A percentile compares a stretch with the other conserved stretches of the same genome.
These are phyloP conservation scores for Firmiana major DNA, from an alignment of 345 rosid species.

Conservation along the genomic window DNA sequence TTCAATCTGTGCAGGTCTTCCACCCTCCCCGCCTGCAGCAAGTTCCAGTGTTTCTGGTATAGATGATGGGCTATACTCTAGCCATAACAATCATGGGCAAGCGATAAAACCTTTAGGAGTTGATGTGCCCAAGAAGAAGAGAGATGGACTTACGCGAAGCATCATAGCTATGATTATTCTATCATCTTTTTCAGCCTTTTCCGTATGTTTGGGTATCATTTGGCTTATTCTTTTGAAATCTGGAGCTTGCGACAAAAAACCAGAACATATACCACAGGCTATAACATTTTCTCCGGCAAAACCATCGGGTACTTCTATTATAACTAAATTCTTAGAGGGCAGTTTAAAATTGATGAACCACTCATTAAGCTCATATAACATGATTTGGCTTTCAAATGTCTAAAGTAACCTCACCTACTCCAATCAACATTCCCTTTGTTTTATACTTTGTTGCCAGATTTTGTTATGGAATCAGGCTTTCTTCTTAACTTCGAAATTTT, in stretches of 20 bases:
- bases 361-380: not conserved
- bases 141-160: slow-evolving; percentile 32
- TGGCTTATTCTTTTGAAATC: slow-evolving; percentile 36
- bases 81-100: slow-evolving; percentile 29
- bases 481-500: not conserved
- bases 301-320: slow-evolving; percentile 38
- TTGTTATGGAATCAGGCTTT: not conserved
- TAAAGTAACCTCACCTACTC: not conserved
- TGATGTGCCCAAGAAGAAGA: slow-evolving; percentile 39
- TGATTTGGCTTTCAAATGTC: not conserved
- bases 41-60: slow-evolving; percentile 23
- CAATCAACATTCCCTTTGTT: not conserved
- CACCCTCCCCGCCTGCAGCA: slow-evolving; percentile 10
- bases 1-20: slow-evolving; percentile 10
- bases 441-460: not conserved
- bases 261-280: slow-evolving; percentile 18
- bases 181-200: slow-evolving; percentile 43
- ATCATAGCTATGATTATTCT: slow-evolving; percentile 42
- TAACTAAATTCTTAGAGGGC: slow-evolving; percentile 2
- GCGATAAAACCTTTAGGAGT: slow-evolving; percentile 61
- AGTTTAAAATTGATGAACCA: not conserved
- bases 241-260: slow-evolving; percentile 23
- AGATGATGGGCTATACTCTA: slow-evolving; percentile 37
- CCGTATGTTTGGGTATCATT: slow-evolving; percentile 33
- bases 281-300: slow-evolving; percentile 23